Evolutionary conservation across 306 rosid species (phyloP), one percentile per base, ranked within the genome.

Genomic region (Begonia peltatifolia): DNA sequence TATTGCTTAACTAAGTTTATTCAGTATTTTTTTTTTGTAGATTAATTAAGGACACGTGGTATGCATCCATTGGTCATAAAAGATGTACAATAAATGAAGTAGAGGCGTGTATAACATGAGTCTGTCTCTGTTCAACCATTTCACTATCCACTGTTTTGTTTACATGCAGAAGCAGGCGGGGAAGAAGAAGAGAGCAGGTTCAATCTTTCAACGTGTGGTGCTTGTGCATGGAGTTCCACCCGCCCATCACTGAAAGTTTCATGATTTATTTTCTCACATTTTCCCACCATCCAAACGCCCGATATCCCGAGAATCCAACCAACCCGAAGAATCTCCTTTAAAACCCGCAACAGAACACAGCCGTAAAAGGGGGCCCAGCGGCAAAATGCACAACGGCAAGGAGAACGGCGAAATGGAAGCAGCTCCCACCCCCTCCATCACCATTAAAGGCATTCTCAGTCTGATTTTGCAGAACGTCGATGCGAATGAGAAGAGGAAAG

Each of bases 361-460:
- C 4, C 14, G 23, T 7, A 41, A 12, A 2, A 2, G 46, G 42
- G 15, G 20, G 11, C 10, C 14, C 5, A 23, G 48, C 50, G 2
- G 11, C 6, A 41, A 57, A 30, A 87, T 78, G 84, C 88, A 81
- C 50, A 80, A 58, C 55, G 76, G 22, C 49, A 18, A 58, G 17
- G 44, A 57, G 68, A 76, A 71, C 58, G 46, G 72, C 36, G 79
- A 73, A 59, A 57, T 56, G 50, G 74, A 66, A 56, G 62, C 78
- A 23, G 69, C 71, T 54, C 73, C 94, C 3, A 64, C 79, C 9
- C 18, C 53, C 3, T 65, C 74, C 5, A 85, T 90, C 63, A 78
- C 99, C 62, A 90, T 90, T 42, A 90, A 90, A 68, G 95, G 99
- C 20, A 76, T 80, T 60, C 69, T 90, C 6, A 80, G 80, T 50